Percentiles rank a stretch among this genome's conserved stretches.
These are phyloP conservation scores for Aspergillus viridinutans DNA, from an alignment of 2,329 filamentous ascomycete genomes.

Conservation along the genomic window DNA sequence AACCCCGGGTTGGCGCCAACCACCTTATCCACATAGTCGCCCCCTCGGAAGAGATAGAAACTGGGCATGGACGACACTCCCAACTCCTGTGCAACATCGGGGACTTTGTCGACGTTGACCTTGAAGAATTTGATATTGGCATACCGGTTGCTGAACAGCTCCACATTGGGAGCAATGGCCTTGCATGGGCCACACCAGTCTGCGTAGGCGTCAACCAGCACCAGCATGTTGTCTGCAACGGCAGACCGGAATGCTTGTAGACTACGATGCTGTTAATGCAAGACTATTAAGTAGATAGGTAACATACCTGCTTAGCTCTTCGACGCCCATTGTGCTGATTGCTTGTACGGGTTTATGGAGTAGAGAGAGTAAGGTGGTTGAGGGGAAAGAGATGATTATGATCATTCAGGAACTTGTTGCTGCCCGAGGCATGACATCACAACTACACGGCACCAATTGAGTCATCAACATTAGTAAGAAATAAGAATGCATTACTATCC, in stretches of 20 bases:
- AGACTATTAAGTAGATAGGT: neutral
- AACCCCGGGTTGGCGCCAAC: neutral
- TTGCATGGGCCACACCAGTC: conserved; percentile 89
- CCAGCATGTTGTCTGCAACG: neutral
- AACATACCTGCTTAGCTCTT: neutral
- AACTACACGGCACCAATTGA: neutral
- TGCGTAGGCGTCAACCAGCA: neutral
- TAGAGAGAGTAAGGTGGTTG: neutral
- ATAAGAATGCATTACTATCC: neutral
- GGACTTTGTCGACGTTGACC: neutral
- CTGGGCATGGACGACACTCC: neutral
- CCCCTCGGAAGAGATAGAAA: neutral
- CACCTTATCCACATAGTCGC: neutral
- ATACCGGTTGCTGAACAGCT: conserved; percentile 53
- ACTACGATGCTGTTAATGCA: neutral
- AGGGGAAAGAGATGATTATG: too few relatives aligned
- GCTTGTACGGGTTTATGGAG: neutral
- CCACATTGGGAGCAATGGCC: conserved; percentile 71
- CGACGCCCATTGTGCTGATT: neutral
- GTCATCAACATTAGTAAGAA: neutral
- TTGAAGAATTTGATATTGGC: neutral
- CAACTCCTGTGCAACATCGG: neutral
- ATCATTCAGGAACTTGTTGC: too few relatives aligned
- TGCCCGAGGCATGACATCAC: neutral
- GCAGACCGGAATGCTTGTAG: neutral